A percentile compares a stretch with the other conserved stretches of the same genome.
Evolutionary conservation across 2,329 filamentous ascomycete genomes (phyloP).

Genomic region (Diaporthe sp.): DNA sequence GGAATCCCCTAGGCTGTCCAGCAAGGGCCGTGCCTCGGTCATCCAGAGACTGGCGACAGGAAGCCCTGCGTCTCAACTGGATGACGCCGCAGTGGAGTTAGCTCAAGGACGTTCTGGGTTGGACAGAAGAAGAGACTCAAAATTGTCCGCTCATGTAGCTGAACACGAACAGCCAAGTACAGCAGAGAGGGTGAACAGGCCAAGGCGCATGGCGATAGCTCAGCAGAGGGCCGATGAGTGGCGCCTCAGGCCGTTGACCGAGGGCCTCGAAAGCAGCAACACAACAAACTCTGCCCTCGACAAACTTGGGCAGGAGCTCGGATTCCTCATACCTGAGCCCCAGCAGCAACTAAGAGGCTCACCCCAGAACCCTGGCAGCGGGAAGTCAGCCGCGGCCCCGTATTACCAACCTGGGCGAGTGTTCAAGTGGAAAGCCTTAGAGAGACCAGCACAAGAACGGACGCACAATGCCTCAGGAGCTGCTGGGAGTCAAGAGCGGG

Average conservation of each 20-base stretch:
- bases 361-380: not conserved
- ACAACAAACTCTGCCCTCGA: not conserved
- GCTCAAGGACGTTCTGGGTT: not conserved
- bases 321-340: not conserved
- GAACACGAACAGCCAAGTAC: not conserved
- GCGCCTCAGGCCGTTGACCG: too few species aligned
- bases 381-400: not conserved
- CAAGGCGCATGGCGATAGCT: slow-evolving; percentile 14
- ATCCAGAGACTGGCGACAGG: not conserved
- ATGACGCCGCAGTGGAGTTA: not conserved
- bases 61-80: not conserved
- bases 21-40: not conserved
- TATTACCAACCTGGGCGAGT: not conserved
- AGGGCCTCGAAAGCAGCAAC: not conserved
- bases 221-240: not conserved
- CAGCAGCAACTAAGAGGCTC: not conserved
- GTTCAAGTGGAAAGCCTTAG: slow-evolving; percentile 2
- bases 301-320: too few species aligned
- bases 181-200: not conserved
- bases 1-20: not conserved
- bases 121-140: not conserved
- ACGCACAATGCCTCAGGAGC: too few species aligned
- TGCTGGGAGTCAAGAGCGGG: not conserved
- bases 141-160: not conserved
- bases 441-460: not conserved